phyloP scores from a whole-genome alignment of 805 yeast genomes.

The Saccharomycopsis malanga region DNA sequence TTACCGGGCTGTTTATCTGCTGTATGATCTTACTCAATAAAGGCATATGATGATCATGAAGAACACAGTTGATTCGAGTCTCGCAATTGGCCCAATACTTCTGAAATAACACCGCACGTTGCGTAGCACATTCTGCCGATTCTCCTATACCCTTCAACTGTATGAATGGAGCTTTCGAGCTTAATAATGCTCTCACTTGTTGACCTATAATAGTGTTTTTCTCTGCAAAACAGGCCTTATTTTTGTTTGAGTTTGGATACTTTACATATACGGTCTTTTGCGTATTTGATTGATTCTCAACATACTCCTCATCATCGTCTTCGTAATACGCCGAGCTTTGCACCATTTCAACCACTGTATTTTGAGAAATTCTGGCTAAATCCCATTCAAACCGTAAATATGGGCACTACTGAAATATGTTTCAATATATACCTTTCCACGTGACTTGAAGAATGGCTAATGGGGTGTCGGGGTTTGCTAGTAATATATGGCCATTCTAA shows the following conservation, averaged over 20 bases:
- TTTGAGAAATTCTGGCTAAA: no score
- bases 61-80: not conserved
- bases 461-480: no score
- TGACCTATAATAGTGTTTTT: slow-evolving; percentile 2
- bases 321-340: no score
- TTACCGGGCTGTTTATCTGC: not conserved
- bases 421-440: no score
- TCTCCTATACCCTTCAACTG: slow-evolving; percentile 4
- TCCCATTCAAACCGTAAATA: no score
- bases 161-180: slow-evolving; percentile 3
- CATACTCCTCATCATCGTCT: not conserved
- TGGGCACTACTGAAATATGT: no score
- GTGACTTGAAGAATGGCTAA: no score
- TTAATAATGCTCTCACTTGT: not conserved
- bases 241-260: slow-evolving; percentile 6
- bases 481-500: no score
- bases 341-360: no score
- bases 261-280: slow-evolving; percentile 14
- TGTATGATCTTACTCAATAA: slow-evolving; percentile 6
- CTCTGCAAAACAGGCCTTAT: not conserved
- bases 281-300: slow-evolving; percentile 1
- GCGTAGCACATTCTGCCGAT: not conserved
- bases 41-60: slow-evolving; percentile 10
- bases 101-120: slow-evolving; percentile 2
- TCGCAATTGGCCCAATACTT: slow-evolving; percentile 9